Percentiles rank a stretch among this genome's conserved stretches.
Conservation (phyloP, 768 basidiomycete genomes). For the Zangia roseola region DNA sequence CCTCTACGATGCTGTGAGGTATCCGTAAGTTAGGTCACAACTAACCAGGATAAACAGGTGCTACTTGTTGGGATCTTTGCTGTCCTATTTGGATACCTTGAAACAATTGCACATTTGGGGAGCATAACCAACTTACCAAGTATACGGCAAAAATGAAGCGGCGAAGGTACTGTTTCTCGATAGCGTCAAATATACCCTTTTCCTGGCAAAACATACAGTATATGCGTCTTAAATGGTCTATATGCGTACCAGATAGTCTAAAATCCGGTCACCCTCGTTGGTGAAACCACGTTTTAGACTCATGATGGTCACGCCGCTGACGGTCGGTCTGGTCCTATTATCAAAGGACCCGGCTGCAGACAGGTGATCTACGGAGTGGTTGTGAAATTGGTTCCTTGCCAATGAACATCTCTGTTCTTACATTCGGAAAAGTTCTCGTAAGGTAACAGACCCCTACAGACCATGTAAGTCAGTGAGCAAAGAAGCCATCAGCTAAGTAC, state of each 20-base stretch:
- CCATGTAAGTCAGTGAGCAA: constrained; percentile 6
- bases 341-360: constrained; percentile 40
- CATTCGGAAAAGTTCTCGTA: constrained; percentile 77
- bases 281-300: constrained; percentile 73
- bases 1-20: constrained; percentile 69
- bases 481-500: constrained; percentile 29
- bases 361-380: constrained; percentile 20
- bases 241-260: constrained; percentile 71
- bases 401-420: constrained; percentile 27
- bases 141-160: constrained; percentile 87
- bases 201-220: constrained; percentile 48
- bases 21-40: constrained; percentile 11
- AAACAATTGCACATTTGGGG: neutral
- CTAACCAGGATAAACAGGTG: constrained; percentile 16
- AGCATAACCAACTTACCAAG: constrained; percentile 47
- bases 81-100: constrained; percentile 54
- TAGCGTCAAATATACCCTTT: constrained; percentile 81
- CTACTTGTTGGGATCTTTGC: constrained; percentile 82
- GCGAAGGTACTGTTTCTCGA: constrained; percentile 80
- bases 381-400: neutral
- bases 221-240: constrained; percentile 12
- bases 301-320: constrained; percentile 73
- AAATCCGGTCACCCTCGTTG: constrained; percentile 76
- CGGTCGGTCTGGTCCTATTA: constrained; percentile 37
- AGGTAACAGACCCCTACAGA: constrained; percentile 65